Percentiles rank a stretch among this genome's conserved stretches.
phyloP scores from a whole-genome alignment of 106 monocot species.

The Hemerocallis citrina region DNA sequence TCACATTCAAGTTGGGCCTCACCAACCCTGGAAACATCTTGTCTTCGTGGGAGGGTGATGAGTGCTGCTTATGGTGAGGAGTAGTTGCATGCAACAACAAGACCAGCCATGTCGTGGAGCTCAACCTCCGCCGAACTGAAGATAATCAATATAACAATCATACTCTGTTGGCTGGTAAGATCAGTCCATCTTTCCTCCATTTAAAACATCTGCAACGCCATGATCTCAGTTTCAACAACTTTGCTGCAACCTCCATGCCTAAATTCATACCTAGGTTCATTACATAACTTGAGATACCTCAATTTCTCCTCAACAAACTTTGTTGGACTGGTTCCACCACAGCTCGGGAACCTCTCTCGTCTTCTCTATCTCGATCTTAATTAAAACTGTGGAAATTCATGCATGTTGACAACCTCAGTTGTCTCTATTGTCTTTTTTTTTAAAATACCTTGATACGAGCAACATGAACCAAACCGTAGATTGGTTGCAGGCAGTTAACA shows the following conservation, averaged over 20 bases:
- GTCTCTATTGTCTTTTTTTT: slow-evolving; percentile 21
- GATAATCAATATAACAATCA: neutral
- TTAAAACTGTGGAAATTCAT: no score
- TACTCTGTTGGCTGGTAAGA: neutral
- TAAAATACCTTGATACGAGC: slow-evolving; percentile 16
- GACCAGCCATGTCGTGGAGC: slow-evolving; percentile 10
- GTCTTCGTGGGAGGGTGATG: slow-evolving; percentile 10
- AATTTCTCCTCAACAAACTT: slow-evolving; percentile 15
- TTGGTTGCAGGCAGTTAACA: slow-evolving; percentile 10
- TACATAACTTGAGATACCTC: slow-evolving; percentile 20
- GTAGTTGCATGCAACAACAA: slow-evolving; percentile 10
- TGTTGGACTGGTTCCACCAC: slow-evolving; percentile 3
- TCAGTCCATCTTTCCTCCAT: slow-evolving; percentile 3
- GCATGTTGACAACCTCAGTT: neutral
- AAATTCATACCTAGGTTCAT: slow-evolving; percentile 19
- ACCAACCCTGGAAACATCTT: neutral
- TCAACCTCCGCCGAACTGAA: slow-evolving; percentile 2
- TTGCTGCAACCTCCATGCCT: slow-evolving; percentile 5
- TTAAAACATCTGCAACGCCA: slow-evolving; percentile 11
- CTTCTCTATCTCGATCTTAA: slow-evolving; percentile 9
- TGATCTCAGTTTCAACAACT: slow-evolving; percentile 22
- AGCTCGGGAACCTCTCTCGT: slow-evolving; percentile 26
- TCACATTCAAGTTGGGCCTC: slow-evolving; percentile 8
- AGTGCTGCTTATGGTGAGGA: slow-evolving; percentile 23
- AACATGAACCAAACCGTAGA: neutral